A percentile compares a stretch with the other conserved stretches of the same genome.
Evolutionary conservation across 2,329 filamentous ascomycete genomes (phyloP).

Genomic region (Verticillium nubilum): DNA sequence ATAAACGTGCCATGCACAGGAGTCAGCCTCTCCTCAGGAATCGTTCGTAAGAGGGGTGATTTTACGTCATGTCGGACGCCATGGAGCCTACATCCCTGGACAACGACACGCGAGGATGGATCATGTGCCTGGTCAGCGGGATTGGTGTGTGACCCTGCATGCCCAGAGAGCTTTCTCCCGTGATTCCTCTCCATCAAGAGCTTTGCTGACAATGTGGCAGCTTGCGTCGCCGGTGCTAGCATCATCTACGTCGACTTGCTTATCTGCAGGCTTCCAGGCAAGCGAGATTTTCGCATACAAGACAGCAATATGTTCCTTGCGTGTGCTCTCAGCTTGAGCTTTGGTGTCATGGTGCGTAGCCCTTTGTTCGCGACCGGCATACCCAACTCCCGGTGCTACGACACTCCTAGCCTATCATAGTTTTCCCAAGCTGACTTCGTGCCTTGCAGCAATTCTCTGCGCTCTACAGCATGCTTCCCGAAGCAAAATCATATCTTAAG

Average conservation of each 20-base stretch:
- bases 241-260: constrained; percentile 85
- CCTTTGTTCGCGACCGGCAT: not conserved
- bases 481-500: constrained; percentile 71
- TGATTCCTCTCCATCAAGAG: not conserved
- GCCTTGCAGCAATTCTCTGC: constrained; percentile 74
- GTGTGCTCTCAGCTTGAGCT: constrained; percentile 83
- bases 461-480: constrained; percentile 88
- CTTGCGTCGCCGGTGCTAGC: constrained; percentile 68
- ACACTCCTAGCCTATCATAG: too few species aligned
- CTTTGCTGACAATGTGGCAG: constrained; percentile 24
- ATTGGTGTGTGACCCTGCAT: constrained; percentile 39
- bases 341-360: constrained; percentile 84
- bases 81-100: constrained; percentile 42
- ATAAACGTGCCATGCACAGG: constrained; percentile 6
- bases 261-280: constrained; percentile 65
- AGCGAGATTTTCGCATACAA: constrained; percentile 77
- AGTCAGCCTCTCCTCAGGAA: constrained; percentile 4
- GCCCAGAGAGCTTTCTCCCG: not conserved
- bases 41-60: constrained; percentile 3
- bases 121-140: constrained; percentile 82
- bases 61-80: constrained; percentile 15
- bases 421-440: not conserved
- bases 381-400: too few species aligned
- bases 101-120: constrained; percentile 90
- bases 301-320: constrained; percentile 87